Evolutionary conservation across 305 asterid genomes (phyloP).

Genomic region (Solanum aculeatissimum): DNA sequence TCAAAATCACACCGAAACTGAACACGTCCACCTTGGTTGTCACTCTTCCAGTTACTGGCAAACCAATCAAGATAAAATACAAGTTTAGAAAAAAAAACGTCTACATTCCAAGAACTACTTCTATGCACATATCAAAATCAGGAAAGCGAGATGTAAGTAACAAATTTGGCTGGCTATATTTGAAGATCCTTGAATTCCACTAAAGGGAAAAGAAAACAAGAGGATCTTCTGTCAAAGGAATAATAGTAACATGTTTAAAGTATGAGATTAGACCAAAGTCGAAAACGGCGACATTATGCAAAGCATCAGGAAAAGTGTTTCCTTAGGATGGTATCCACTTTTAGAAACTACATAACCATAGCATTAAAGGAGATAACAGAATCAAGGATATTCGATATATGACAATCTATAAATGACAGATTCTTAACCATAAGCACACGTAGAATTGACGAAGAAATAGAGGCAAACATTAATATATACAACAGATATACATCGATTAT

Average conservation of each 20-base stretch:
- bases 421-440: not conserved
- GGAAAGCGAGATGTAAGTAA: not conserved
- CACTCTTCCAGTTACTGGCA: constrained; percentile 86
- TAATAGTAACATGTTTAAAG: not conserved
- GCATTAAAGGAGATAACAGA: not conserved
- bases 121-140: not conserved
- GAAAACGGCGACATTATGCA: not conserved
- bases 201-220: not conserved
- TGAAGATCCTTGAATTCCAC: not conserved
- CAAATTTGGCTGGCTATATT: not conserved
- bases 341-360: not conserved
- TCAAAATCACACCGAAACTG: constrained; percentile 92
- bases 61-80: constrained; percentile 5
- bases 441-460: not conserved
- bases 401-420: not conserved
- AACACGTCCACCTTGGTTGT: constrained; percentile 88
- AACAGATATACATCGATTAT: not conserved
- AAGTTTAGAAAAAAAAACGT: not conserved
- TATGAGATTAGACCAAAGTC: not conserved
- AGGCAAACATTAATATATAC: not conserved
- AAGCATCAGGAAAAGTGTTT: not conserved
- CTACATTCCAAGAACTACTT: not conserved
- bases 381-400: not conserved
- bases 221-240: not conserved
- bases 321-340: not conserved